Evolutionary conservation across 1,139 yeast genomes (phyloP).

Genomic region (Candida tunisiensis): DNA sequence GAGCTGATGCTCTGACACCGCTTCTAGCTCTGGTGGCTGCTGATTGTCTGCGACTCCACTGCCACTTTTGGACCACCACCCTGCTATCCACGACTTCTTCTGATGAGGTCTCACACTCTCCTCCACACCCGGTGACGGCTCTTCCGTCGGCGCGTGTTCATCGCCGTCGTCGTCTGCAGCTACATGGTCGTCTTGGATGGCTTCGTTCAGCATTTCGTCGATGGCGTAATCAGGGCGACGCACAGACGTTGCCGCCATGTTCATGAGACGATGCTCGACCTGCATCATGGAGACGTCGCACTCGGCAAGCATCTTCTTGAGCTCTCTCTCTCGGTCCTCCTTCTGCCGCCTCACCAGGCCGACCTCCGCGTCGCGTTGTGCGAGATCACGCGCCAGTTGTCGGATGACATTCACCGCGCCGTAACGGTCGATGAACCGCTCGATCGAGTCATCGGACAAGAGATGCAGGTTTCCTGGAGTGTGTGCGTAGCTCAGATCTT

Average conservation of each 20-base stretch:
- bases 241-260: slow-evolving; percentile 10
- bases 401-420: slow-evolving; percentile 28
- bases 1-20: too few relatives aligned
- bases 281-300: slow-evolving; percentile 30
- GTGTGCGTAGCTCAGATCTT: slow-evolving; percentile 10
- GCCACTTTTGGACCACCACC: neutral
- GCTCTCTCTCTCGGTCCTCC: slow-evolving; percentile 28
- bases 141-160: too few relatives aligned
- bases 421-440: slow-evolving; percentile 22
- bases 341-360: slow-evolving; percentile 24
- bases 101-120: too few relatives aligned
- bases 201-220: slow-evolving; percentile 17
- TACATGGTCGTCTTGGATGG: slow-evolving; percentile 8
- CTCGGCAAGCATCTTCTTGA: slow-evolving; percentile 26
- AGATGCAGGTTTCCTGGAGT: slow-evolving; percentile 24
- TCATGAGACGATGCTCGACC: slow-evolving; percentile 24
- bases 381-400: slow-evolving; percentile 33
- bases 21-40: neutral
- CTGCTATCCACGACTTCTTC: too few relatives aligned
- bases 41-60: neutral
- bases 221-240: slow-evolving; percentile 11
- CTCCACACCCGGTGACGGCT: too few relatives aligned
- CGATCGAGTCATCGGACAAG: slow-evolving; percentile 18
- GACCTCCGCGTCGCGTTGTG: slow-evolving; percentile 32
- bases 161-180: neutral